Evolutionary conservation across 495 filamentous ascomycete species (phyloP), one percentile per base, ranked within the genome.

Genomic region (Annulohypoxylon moriforme): DNA sequence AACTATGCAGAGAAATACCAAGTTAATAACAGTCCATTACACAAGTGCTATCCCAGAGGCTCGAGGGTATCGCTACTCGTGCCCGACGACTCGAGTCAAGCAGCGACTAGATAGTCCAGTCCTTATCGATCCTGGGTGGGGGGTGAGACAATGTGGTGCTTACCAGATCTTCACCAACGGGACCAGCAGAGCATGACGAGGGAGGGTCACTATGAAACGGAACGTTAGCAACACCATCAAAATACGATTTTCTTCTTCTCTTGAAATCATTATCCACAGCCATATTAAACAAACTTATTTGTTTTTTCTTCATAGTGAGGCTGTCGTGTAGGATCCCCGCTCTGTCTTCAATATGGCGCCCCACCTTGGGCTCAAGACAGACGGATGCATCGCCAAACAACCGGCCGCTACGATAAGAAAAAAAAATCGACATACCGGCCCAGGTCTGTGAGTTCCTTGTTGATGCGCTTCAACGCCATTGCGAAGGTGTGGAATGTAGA

Each of bases 391-490:
- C 65, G 16, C 44, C 60, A 65, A 53, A 65, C 62, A 47, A 62
- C 52, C 64, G 34, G 29, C 27, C 29, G 36, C 20, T 34, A 40
- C 20, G 36, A 52, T 59, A 53, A 67, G 70, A 11, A 16, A 38
- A 47, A 47, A 72, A 68, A 69, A 55, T 38, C 14, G 49, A 88
- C 85, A 60, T 97, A 99, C 95, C 96, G 94, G 86, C 96, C 96
- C 79, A 99, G 90, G 80, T 99, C 96, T 85, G 94, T 93, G 85
- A 99, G 92, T 89, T 99, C 96, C 91, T 98, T 99, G 90, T 97
- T 98, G 86, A 99, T 99, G 82, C 96, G 89, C 93, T 99, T 99
- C 80, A 99, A 91, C 85, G 96, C 96, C 96, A 99, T 99, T 76
- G 76, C 82, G 82, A 75, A 75, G 81, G 69, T 83, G 73, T 79